Base-by-base conservation (phyloP, 805 yeast genomes). In the Candida tallmaniae region DNA sequence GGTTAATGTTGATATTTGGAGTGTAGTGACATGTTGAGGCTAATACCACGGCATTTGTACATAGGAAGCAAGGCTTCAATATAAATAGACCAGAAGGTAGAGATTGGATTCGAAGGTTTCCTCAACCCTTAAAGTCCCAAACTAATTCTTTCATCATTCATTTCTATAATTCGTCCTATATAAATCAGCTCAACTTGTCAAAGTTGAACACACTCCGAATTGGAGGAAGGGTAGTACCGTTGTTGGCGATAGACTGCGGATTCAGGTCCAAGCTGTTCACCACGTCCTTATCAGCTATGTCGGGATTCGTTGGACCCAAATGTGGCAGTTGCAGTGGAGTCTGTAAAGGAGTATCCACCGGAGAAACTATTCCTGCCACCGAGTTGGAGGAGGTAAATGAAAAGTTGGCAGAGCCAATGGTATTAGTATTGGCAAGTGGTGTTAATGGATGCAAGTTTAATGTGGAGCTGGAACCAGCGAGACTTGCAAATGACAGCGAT, bases 321-420 rank as follows among this genome's bases (percentile, higher is more conserved):
- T 56, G 69, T n/a, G 77, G 77, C 30, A 73, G 63, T 36, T 72
- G 76, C 19, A 62, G 46, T 9, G 76, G 76, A 0, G 76, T 72
- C 38, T 67, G 70, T 26, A 70, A 44, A 8, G 77, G 77, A 5
- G 77, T 72, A 10, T 68, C 75, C 33, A 54, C 57, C 29, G 74
- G 65, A 12, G 65, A 48, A n/a, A 52, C 52, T 7, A 58, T 48
- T 33, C 35, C 35, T 7, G 6, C 12, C 9, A 11, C 12, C n/a
- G n/a, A n/a, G n/a, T n/a, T n/a, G n/a, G n/a, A n/a, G n/a, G n/a
- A n/a, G n/a, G n/a, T n/a, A n/a, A n/a, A n/a, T n/a, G n/a, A n/a
- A n/a, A n/a, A n/a, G 14, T 34, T 16, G 36, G 2, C 9, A 29
- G 21, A 29, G 31, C 31, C 18, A 29, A 13, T 23, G 28, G 6